Evolutionary conservation across 139 green algal genomes (phyloP), one percentile per base, ranked within the genome.

Genomic region (Tetradesmus lagerheimii): DNA sequence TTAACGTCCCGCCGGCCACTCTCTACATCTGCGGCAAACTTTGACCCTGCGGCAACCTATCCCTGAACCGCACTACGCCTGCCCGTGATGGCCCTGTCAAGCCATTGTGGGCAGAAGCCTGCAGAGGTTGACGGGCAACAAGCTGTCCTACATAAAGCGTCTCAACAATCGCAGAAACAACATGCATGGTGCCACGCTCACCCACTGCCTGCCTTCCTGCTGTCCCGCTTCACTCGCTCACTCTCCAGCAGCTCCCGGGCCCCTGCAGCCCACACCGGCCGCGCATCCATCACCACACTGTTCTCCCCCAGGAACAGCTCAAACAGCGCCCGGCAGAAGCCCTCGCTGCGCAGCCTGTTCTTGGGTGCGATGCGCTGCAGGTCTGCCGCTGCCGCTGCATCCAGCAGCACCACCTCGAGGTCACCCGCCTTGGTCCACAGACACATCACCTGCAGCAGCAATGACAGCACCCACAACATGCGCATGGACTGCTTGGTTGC

Each of bases 281-380:
- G 75, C 1, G 91, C 96, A 20, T 94, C 90, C 3, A 94, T 91
- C 27, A 96, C 91, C 29, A 96, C 91, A 8, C 89, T 83, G 34
- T 38, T 78, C 16, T 77, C 82, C 0, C 96, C 96, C 41, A 97
- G 83, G 86, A 95, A 98, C 34, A 97, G 74, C 94, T 98, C 96
- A 80, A 97, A 97, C 80, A 98, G 87, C 4, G 93, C 96, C 27
- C 96, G 90, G 88, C 87, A 93, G 20, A 98, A 91, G 18, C 89
- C 90, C 4, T 93, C 34, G 4, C 92, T 96, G 23, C 81, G n/a
- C 31, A 88, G 41, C 34, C 80, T 20, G 50, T 87, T 86, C 37
- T 64, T 31, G 1, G 87, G 87, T 2, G 77, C 53, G 20, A 86
- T 81, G 29, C 43, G 85, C 45, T 87, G 74, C 8, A 91, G 87